Percentiles rank a stretch among this genome's conserved stretches.
These are phyloP conservation scores for Sarcodon sp. DNA, from an alignment of 768 basidiomycete species.

Conservation along the genomic window DNA sequence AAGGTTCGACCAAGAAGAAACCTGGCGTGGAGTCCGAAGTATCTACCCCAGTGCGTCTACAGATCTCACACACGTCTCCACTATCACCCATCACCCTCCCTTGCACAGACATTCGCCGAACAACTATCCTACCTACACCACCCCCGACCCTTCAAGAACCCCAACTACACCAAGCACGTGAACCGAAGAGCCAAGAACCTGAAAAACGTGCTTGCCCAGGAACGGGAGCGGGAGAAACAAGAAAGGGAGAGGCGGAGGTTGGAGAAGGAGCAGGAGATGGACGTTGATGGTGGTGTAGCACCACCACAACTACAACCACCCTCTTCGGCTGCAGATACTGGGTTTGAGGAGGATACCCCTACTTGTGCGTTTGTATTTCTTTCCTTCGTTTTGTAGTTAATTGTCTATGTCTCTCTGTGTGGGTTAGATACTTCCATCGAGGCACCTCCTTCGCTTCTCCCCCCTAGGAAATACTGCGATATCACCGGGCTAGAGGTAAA, in stretches of 20 bases:
- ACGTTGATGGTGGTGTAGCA: conserved; percentile 32
- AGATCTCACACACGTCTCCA: not conserved
- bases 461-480: conserved; percentile 70
- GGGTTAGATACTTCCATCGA: conserved; percentile 64
- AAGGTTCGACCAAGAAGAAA: conserved; percentile 18
- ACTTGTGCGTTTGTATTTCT: conserved; percentile 39
- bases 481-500: conserved; percentile 74
- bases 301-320: not conserved
- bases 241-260: conserved; percentile 47
- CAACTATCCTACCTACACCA: conserved; percentile 60
- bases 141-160: conserved; percentile 72
- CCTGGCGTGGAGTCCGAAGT: conserved; percentile 12
- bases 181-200: conserved; percentile 69
- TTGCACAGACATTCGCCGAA: conserved; percentile 50
- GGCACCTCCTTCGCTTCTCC: conserved; percentile 71
- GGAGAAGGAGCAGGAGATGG: conserved; percentile 44
- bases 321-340: conserved; percentile 1
- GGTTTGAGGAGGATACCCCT: conserved; percentile 47
- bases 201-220: conserved; percentile 67
- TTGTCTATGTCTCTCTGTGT: not conserved
- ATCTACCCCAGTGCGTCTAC: conserved; percentile 7
- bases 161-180: conserved; percentile 52
- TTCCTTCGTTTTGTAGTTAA: not conserved
- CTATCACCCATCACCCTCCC: not conserved
- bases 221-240: conserved; percentile 62